Conservation (phyloP, 306 rosid genomes). For the Prunus mira region DNA sequence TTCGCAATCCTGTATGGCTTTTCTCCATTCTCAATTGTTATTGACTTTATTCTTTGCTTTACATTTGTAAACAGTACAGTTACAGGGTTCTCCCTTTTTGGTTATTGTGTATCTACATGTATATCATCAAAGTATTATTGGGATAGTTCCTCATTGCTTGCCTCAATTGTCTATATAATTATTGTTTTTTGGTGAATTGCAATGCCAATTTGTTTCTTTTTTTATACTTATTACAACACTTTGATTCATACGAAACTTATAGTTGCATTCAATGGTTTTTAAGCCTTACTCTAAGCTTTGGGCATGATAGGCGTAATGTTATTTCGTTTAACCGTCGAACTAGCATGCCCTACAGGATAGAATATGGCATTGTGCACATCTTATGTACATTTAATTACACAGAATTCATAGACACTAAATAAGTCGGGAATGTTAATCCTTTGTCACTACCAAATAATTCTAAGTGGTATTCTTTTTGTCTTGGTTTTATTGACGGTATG, state of each 20-base stretch:
- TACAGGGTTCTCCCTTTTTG: background rate
- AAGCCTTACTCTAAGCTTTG: background rate
- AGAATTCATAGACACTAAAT: background rate
- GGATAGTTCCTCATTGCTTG: background rate
- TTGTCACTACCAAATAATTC: background rate
- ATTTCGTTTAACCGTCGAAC: background rate
- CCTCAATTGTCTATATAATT: background rate
- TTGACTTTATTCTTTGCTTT: background rate
- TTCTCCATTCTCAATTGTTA: slow-evolving; percentile 19
- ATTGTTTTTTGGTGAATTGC: background rate
- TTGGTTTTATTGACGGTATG: background rate
- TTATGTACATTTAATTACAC: background rate
- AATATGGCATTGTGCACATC: background rate
- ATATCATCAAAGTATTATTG: background rate
- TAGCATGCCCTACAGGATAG: background rate
- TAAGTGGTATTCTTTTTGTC: background rate
- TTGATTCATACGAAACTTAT: background rate
- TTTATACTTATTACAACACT: background rate
- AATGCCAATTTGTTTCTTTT: background rate
- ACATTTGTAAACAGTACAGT: background rate
- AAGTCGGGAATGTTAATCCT: background rate
- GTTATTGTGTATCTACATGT: background rate
- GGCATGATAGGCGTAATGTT: background rate
- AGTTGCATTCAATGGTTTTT: background rate
- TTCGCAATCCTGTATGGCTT: slow-evolving; percentile 65